A percentile compares a stretch with the other conserved stretches of the same genome.
These are phyloP conservation scores for Halophytophthora polymorphica DNA, from an alignment of 352 stramenopile genomes.

Conservation along the genomic window DNA sequence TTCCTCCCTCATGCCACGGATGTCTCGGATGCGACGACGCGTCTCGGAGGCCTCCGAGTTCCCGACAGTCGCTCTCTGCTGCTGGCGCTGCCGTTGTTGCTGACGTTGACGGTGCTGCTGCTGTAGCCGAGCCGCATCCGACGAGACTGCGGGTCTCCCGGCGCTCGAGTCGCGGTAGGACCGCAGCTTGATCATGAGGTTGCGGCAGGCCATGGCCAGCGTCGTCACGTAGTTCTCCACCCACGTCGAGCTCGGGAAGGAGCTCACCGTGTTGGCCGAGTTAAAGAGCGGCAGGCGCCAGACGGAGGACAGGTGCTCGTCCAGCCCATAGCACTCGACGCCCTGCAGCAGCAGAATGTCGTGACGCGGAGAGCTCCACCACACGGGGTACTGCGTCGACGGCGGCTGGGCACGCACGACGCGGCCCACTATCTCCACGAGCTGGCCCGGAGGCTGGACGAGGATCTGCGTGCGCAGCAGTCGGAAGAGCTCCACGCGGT, in stretches of 20 bases:
- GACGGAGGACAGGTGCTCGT: slow-evolving; percentile 60
- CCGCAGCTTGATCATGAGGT: slow-evolving; percentile 26
- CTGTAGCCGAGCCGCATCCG: slow-evolving; percentile 4
- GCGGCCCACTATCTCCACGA: slow-evolving; percentile 56
- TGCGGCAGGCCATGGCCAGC: slow-evolving; percentile 33
- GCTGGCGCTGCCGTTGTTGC: neutral
- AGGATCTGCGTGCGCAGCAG: slow-evolving; percentile 71
- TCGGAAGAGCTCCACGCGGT: slow-evolving; percentile 82
- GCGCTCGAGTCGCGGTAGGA: slow-evolving; percentile 7
- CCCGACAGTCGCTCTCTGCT: neutral
- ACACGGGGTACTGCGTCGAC: slow-evolving; percentile 47
- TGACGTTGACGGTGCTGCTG: neutral
- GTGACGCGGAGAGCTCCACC: slow-evolving; percentile 74
- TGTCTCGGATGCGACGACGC: slow-evolving; percentile 53
- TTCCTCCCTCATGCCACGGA: slow-evolving; percentile 62
- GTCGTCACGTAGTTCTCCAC: slow-evolving; percentile 72
- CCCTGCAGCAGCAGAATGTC: slow-evolving; percentile 82
- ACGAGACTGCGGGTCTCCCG: slow-evolving; percentile 4
- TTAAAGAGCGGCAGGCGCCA: slow-evolving; percentile 72
- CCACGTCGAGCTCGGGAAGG: slow-evolving; percentile 65
- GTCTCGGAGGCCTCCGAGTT: slow-evolving; percentile 22
- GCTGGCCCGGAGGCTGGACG: slow-evolving; percentile 48
- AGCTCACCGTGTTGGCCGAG: slow-evolving; percentile 24
- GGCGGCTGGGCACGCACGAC: slow-evolving; percentile 36
- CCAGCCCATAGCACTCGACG: slow-evolving; percentile 80